Evolutionary conservation across 768 basidiomycete genomes (phyloP).

Genomic region (Kwoniella heveanensis): DNA sequence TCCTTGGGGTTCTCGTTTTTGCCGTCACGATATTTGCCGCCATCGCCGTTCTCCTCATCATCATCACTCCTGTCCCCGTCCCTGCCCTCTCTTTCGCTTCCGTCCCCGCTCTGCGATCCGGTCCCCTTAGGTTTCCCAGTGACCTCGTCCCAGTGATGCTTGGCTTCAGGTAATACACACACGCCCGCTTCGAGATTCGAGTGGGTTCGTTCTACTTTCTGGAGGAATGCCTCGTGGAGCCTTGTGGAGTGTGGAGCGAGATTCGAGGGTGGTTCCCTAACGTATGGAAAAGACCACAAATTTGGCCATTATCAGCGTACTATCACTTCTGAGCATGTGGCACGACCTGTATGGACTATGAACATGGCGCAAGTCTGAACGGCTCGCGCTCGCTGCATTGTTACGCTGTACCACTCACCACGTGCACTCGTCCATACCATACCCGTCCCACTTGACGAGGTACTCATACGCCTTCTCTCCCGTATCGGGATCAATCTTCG

Average conservation of each 20-base stretch:
- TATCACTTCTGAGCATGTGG: too few relatives aligned
- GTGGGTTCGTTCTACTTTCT: neutral
- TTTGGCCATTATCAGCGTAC: too few relatives aligned
- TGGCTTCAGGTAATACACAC: conserved; percentile 14
- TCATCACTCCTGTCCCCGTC: neutral
- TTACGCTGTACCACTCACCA: conserved; percentile 27
- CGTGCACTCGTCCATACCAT: conserved; percentile 21
- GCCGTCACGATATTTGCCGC: neutral
- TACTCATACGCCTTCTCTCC: conserved; percentile 14
- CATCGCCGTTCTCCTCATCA: neutral
- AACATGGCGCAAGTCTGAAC: too few relatives aligned
- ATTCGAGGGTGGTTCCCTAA: conserved; percentile 22
- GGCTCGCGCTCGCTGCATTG: too few relatives aligned
- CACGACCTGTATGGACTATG: too few relatives aligned
- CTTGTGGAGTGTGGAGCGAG: conserved; percentile 14
- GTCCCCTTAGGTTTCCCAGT: conserved; percentile 6
- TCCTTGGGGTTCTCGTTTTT: too few relatives aligned
- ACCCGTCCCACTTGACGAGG: conserved; percentile 26
- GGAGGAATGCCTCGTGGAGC: neutral
- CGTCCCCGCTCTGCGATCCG: conserved; percentile 2
- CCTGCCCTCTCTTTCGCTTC: neutral
- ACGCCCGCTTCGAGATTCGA: neutral
- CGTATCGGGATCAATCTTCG: neutral
- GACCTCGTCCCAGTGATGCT: conserved; percentile 10
- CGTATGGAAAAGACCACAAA: too few relatives aligned